phyloP scores from a whole-genome alignment of 441 rosid species.

The Gossypium davidsonii region DNA sequence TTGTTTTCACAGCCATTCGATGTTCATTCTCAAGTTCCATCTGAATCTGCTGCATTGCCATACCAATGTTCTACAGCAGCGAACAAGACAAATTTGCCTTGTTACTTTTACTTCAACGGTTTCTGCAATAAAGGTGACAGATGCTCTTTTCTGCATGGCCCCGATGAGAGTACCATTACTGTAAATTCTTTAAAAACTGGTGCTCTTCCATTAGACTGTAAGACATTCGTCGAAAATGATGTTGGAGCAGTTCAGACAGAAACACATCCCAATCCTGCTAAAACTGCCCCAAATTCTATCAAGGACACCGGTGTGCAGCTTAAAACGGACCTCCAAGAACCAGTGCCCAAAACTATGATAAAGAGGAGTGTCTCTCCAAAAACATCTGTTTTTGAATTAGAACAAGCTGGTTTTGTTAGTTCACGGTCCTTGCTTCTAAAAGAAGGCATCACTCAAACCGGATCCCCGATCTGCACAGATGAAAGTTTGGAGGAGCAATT shows the following conservation, averaged over 20 bases:
- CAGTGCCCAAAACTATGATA: constrained; percentile 10
- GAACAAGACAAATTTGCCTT: constrained; percentile 37
- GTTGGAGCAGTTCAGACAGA: constrained; percentile 6
- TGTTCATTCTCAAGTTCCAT: constrained; percentile 22
- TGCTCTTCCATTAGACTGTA: constrained; percentile 17
- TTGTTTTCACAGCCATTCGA: constrained; percentile 42
- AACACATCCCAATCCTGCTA: constrained; percentile 6
- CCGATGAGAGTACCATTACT: constrained; percentile 17
- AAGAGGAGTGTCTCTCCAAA: constrained; percentile 14
- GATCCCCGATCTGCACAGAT: constrained; percentile 18
- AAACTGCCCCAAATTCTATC: constrained; percentile 18
- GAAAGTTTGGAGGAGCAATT: constrained; percentile 27
- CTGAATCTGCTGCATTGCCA: constrained; percentile 22
- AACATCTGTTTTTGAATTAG: constrained; percentile 15
- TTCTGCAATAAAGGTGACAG: constrained; percentile 46
- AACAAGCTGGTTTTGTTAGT: constrained; percentile 18
- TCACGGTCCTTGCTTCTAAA: constrained; percentile 22
- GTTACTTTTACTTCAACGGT: constrained; percentile 42
- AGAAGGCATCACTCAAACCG: constrained; percentile 20
- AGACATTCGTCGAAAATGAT: constrained; percentile 12
- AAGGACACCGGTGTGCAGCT: constrained; percentile 11
- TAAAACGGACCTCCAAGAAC: constrained; percentile 18
- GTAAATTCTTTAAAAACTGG: constrained; percentile 21
- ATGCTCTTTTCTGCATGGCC: constrained; percentile 43
- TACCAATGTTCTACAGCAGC: constrained; percentile 21